phyloP scores from a whole-genome alignment of 495 filamentous ascomycete species.

The Penicillium coprophilum region DNA sequence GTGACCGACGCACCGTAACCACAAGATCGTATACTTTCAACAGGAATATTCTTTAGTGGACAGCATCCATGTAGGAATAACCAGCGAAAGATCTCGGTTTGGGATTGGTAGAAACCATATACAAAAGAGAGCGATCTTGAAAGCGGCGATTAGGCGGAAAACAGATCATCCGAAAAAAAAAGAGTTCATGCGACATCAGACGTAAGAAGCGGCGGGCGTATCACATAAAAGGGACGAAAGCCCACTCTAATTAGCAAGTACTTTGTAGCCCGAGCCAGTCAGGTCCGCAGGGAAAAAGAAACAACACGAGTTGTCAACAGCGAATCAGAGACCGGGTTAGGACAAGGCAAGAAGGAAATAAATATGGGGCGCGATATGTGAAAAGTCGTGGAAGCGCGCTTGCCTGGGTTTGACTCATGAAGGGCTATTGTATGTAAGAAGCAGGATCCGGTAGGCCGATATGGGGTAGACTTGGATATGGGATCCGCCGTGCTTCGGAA shows the following conservation, averaged over 20 bases:
- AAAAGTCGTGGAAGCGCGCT: slow-evolving; percentile 22
- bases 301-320: slow-evolving; percentile 16
- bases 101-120: neutral
- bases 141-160: slow-evolving; percentile 4
- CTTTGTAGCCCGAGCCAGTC: slow-evolving; percentile 58
- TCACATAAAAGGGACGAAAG: slow-evolving; percentile 25
- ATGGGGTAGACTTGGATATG: slow-evolving; percentile 21
- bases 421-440: slow-evolving; percentile 21
- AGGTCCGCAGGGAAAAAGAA: slow-evolving; percentile 49
- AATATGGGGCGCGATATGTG: slow-evolving; percentile 14
- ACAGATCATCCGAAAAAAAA: slow-evolving; percentile 16
- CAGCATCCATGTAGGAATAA: slow-evolving; percentile 29
- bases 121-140: slow-evolving; percentile 11
- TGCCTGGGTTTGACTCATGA: slow-evolving; percentile 19
- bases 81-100: neutral
- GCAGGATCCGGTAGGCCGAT: slow-evolving; percentile 11
- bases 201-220: slow-evolving; percentile 15
- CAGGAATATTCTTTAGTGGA: neutral
- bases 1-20: slow-evolving; percentile 9
- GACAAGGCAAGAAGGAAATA: slow-evolving; percentile 7
- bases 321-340: slow-evolving; percentile 22
- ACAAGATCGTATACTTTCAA: slow-evolving; percentile 13
- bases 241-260: slow-evolving; percentile 17
- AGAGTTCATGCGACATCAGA: slow-evolving; percentile 25
- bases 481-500: slow-evolving; percentile 22